Conservation (phyloP, 2,329 filamentous ascomycete species). For the Paecilomyces fulvus region DNA sequence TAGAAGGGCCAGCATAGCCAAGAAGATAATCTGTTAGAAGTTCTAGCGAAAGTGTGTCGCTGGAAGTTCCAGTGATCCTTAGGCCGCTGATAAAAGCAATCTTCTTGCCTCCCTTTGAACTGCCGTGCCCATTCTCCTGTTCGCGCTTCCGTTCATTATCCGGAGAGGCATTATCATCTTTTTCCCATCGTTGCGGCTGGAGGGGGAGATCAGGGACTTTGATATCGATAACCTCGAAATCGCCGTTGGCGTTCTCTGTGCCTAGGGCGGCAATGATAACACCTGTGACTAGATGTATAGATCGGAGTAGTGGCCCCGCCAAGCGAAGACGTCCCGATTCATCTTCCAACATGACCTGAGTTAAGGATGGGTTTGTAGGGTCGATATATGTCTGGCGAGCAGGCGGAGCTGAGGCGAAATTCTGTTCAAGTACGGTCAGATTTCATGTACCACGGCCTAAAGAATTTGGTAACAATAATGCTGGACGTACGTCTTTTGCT, state of each 20-base stretch:
- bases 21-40: constrained; percentile 80
- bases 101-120: constrained; percentile 49
- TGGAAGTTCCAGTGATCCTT: constrained; percentile 67
- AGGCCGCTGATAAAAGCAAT: constrained; percentile 86
- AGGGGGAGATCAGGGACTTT: constrained; percentile 78
- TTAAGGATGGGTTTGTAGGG: constrained; percentile 30
- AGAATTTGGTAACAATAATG: constrained; percentile 1
- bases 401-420: constrained; percentile 80
- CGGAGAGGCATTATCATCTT: constrained; percentile 38
- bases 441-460: neutral
- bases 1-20: constrained; percentile 59
- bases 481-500: constrained; percentile 66
- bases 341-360: constrained; percentile 82
- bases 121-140: constrained; percentile 38
- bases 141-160: constrained; percentile 26
- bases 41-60: constrained; percentile 65
- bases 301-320: constrained; percentile 60
- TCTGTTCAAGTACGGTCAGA: constrained; percentile 41
- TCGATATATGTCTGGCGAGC: constrained; percentile 68
- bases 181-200: constrained; percentile 72
- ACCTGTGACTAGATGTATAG: constrained; percentile 74
- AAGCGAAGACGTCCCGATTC: constrained; percentile 83
- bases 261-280: constrained; percentile 92
- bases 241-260: constrained; percentile 83
- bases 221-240: constrained; percentile 86